Evolutionary conservation across 2,329 filamentous ascomycete species (phyloP), one percentile per base, ranked within the genome.

Genomic region (Bipolaris bicolor): DNA sequence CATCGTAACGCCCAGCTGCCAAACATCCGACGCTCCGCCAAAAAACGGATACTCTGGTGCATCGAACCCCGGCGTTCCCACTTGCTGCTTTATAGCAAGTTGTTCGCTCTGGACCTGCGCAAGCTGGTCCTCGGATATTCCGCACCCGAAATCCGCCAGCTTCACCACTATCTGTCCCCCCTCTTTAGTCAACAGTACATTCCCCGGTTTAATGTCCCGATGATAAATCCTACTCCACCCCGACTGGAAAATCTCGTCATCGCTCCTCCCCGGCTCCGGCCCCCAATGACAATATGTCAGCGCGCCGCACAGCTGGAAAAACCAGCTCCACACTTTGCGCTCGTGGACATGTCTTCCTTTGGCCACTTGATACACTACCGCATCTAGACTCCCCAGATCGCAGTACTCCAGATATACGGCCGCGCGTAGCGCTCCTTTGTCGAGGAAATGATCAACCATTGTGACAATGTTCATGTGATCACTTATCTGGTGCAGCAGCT

Each of bases 141-240:
- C 52, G 13, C 49, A 61, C 3, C 67, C 64, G 43, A 68, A 67
- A 44, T 67, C 64, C 1, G 57, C 62, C 10, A 69, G 61, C 34
- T 64, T 64, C 4, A 57, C 61, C 16, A 68, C 48, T 31, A 67
- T 45, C 29, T 52, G 41, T 3, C 44, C 15, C 13, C 40, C 33
- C 16, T 56, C 41, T 2, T 39, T 56, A 3, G 50, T 62, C 10
- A 69, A 44, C 4, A 69, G 51, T 11, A 65, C 58, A 39, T 69
- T 69, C 1, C 18, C 61, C 1, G 61, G 66, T 20, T 68, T 65
- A 11, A 68, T 55, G 16, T 68, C 62, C 13, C 57, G 55, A 48
- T 67, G 65, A n/a, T 60, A 60, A 2, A 68, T 50, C 10, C 18
- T 31, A 22, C 63, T 61, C 62, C 62, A 67, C 15, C 58, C 41